These are phyloP conservation scores for Kernera saxatilis DNA, from an alignment of 345 rosid genomes.

Conservation along the genomic window DNA sequence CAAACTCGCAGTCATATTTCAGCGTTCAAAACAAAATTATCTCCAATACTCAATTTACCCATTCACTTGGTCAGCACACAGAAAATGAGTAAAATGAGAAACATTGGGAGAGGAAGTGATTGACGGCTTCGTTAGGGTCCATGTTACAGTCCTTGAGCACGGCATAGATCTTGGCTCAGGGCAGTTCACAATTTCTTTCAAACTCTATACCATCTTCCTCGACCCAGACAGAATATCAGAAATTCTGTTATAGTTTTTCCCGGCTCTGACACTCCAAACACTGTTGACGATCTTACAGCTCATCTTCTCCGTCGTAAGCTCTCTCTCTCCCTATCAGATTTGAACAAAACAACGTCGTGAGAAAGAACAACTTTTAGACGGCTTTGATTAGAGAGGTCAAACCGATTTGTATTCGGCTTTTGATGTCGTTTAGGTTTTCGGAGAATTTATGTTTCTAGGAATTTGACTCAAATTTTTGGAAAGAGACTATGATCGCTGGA, in stretches of 20 bases:
- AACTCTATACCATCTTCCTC: conserved; percentile 75
- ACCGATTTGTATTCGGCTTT: too few relatives aligned
- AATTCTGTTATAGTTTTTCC: conserved; percentile 53
- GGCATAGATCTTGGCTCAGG: conserved; percentile 85
- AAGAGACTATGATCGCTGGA: too few relatives aligned
- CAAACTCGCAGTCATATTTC: not conserved
- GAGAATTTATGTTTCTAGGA: too few relatives aligned
- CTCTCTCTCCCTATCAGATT: conserved; percentile 20
- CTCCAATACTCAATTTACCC: not conserved
- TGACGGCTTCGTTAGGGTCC: conserved; percentile 98
- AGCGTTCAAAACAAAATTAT: not conserved
- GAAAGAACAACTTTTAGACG: too few relatives aligned
- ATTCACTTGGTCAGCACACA: not conserved
- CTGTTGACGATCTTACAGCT: conserved; percentile 52
- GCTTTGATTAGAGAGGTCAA: too few relatives aligned
- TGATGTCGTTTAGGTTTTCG: too few relatives aligned
- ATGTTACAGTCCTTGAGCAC: conserved; percentile 87
- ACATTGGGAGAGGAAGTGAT: conserved; percentile 91
- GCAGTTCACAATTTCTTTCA: conserved; percentile 87
- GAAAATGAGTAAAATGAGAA: not conserved
- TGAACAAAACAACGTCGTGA: conserved; percentile 5
- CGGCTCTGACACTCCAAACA: conserved; percentile 27
- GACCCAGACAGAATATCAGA: conserved; percentile 65
- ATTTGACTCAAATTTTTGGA: too few relatives aligned
- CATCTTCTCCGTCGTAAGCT: conserved; percentile 28